Evolutionary conservation across 768 basidiomycete species (phyloP), one percentile per base, ranked within the genome.

Genomic region (Suillus subalutaceus): DNA sequence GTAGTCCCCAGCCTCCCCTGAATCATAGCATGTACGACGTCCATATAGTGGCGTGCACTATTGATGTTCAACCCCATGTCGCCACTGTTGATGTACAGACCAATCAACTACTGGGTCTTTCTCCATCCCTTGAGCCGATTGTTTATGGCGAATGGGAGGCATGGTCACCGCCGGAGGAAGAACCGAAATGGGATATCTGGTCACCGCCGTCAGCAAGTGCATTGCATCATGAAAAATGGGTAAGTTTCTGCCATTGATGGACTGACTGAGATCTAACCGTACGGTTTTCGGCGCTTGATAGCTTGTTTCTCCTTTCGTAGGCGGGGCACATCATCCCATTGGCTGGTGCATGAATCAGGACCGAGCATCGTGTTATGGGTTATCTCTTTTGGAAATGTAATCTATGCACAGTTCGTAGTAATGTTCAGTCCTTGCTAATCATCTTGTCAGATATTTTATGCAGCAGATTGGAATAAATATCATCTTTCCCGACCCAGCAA

Each of bases 31-130:
- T 35, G 32, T 57, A 63, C 62, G 53, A 63, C 3, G 12, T 63
- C 6, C 64, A 69, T 53, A 13, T 71, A 18, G 64, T 70, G 43
- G 62, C 65, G 20, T 71, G 70, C 16, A 52, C 43, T 13, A 6
- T 71, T 9, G 15, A 23, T 16, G 26, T 68, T 30, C 26, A 66
- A 40, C 5, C 56, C 9, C 20, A 3, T 6, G 15, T n/a, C 53
- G 62, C 55, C 6, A 67, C n/a, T 1, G 18, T 72, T 4, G 58
- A 72, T 18, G 8, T 62, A 48, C 65, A 59, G 10, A 26, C 57
- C 37, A 40, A 35, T 2, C 56, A 23, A 20, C 38, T 71, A 16
- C n/a, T 9, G 4, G 57, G 1, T 12, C 38, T 63, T 9, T 23
- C 6, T 52, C 62, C 30, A 3, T n/a, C 53, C 32, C 62, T 9